A percentile compares a stretch with the other conserved stretches of the same genome.
These are phyloP conservation scores for Rhynchosporium agropyri DNA, from an alignment of 2,329 filamentous ascomycete genomes.

Conservation along the genomic window DNA sequence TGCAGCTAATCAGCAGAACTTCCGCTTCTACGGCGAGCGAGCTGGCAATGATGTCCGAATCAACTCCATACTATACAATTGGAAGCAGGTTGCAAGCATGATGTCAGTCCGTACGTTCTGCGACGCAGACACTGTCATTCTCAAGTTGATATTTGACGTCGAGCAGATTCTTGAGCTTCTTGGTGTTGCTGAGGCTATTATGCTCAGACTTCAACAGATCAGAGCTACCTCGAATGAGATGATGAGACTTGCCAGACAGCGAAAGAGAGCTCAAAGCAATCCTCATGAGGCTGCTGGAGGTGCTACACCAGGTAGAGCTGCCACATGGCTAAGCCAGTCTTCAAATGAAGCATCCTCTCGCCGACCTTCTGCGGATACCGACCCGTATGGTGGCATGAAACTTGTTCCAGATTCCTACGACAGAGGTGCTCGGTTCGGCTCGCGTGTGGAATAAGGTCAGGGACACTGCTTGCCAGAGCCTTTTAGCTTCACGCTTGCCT, in stretches of 20 bases:
- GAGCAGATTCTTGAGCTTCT: constrained; percentile 53
- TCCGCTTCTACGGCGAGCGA: constrained; percentile 50
- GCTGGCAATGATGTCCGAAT: constrained; percentile 45
- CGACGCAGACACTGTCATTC: constrained; percentile 50
- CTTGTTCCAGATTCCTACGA: constrained; percentile 33
- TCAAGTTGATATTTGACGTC: constrained; percentile 53
- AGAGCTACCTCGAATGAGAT: constrained; percentile 34
- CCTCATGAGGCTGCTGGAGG: constrained; percentile 10
- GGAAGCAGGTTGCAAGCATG: constrained; percentile 50
- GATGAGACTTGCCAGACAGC: constrained; percentile 31
- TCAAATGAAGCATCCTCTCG: constrained; percentile 17
- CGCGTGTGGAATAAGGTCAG: too few relatives aligned
- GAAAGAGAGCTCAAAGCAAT: constrained; percentile 18
- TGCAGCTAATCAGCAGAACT: constrained; percentile 47
- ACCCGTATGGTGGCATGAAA: constrained; percentile 34
- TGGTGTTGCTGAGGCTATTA: constrained; percentile 37
- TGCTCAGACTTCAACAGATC: constrained; percentile 39
- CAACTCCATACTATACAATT: constrained; percentile 50
- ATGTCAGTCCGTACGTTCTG: constrained; percentile 55
- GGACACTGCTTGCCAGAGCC: too few relatives aligned
- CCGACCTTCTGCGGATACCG: constrained; percentile 15
- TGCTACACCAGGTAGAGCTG: constrained; percentile 19
- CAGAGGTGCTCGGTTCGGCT: constrained; percentile 1
- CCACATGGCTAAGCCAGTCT: constrained; percentile 23
- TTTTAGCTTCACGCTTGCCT: too few relatives aligned